Percentiles rank a stretch among this genome's conserved stretches.
phyloP scores from a whole-genome alignment of 2,329 filamentous ascomycete genomes.

The Phialophora expanda region DNA sequence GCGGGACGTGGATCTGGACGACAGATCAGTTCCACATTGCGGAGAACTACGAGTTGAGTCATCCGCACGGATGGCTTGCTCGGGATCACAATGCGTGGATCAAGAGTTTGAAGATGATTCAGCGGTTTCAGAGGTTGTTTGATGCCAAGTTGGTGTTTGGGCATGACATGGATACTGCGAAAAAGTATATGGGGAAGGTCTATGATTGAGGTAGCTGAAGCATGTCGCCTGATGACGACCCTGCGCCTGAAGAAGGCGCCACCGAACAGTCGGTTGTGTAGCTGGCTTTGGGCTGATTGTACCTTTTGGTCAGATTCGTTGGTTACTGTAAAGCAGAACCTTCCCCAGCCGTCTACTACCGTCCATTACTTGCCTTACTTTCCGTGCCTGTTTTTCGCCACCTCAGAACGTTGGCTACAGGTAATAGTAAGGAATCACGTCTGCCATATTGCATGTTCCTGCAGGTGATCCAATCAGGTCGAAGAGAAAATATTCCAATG shows the following conservation, averaged over 20 bases:
- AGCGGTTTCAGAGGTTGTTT: constrained; percentile 43
- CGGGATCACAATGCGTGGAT: constrained; percentile 49
- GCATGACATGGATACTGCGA: constrained; percentile 41
- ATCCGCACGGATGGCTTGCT: constrained; percentile 47
- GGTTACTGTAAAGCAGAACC: not conserved
- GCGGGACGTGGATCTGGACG: constrained; percentile 50
- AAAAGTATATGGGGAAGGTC: constrained; percentile 30
- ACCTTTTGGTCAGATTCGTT: not conserved
- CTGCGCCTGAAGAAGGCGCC: not conserved
- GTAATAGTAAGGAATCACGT: not conserved
- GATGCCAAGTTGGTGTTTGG: constrained; percentile 45
- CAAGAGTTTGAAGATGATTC: constrained; percentile 45
- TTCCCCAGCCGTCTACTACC: not conserved
- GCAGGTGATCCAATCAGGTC: not conserved
- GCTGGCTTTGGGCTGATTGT: not conserved
- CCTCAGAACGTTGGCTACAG: not conserved
- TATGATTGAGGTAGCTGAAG: constrained; percentile 16
- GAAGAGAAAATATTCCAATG: not conserved
- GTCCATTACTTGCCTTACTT: not conserved
- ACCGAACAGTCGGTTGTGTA: not conserved
- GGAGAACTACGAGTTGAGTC: constrained; percentile 48
- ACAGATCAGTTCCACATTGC: constrained; percentile 49
- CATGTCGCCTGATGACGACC: not conserved
- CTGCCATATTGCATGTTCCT: not conserved
- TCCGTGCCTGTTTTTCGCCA: not conserved